Percentiles rank a stretch among this genome's conserved stretches.
Evolutionary conservation across 768 basidiomycete genomes (phyloP).

Genomic region (Rhodosporidiobolus odoratus): DNA sequence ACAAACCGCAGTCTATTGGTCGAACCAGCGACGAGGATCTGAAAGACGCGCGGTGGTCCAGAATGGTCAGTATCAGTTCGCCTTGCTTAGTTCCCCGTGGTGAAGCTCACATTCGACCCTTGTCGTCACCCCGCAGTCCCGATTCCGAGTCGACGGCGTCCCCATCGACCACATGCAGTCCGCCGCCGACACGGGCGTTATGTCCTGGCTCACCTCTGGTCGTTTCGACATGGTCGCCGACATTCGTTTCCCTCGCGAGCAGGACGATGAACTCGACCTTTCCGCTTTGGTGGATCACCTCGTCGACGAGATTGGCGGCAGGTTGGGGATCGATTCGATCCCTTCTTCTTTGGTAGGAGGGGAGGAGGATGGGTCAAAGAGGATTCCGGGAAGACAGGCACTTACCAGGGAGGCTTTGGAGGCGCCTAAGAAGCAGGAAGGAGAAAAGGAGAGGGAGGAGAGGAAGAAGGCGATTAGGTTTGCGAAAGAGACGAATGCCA

Average conservation of each 20-base stretch:
- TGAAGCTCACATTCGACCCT: too few relatives aligned
- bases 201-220: slow-evolving; percentile 96
- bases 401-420: slow-evolving; percentile 28
- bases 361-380: slow-evolving; percentile 3
- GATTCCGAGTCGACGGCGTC: slow-evolving; percentile 93
- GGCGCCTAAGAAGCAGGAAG: slow-evolving; percentile 29
- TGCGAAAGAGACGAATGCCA: slow-evolving; percentile 10
- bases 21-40: slow-evolving; percentile 79
- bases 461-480: slow-evolving; percentile 10
- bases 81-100: too few relatives aligned
- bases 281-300: slow-evolving; percentile 83
- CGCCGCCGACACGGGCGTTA: slow-evolving; percentile 70
- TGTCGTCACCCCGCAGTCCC: slow-evolving; percentile 64
- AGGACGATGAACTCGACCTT: slow-evolving; percentile 64
- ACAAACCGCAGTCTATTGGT: slow-evolving; percentile 92
- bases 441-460: slow-evolving; percentile 15
- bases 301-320: slow-evolving; percentile 70
- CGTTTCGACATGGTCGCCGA: slow-evolving; percentile 95
- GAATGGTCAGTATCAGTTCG: slow-evolving; percentile 63
- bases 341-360: too few relatives aligned
- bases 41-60: slow-evolving; percentile 73
- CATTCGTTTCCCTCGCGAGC: slow-evolving; percentile 88
- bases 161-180: slow-evolving; percentile 91
- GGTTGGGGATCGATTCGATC: slow-evolving; percentile 4
- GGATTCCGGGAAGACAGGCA: slow-evolving; percentile 3